Percentiles rank a stretch among this genome's conserved stretches.
Conservation (phyloP, 768 basidiomycete genomes). For the Boletus rubroflammeus region DNA sequence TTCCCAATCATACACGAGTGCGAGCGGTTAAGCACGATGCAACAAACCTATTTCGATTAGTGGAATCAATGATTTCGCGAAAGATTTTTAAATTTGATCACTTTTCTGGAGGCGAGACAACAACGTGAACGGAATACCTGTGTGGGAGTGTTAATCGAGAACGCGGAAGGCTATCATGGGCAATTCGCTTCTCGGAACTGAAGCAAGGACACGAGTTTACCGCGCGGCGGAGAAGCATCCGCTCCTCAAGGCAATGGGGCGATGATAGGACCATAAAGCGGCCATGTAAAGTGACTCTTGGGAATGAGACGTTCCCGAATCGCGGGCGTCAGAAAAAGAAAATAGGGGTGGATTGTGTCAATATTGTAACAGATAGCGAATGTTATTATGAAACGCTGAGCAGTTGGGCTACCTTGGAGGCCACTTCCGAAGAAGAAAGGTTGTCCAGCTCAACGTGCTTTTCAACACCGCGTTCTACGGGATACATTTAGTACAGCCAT, state of each 20-base stretch:
- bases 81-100: not conserved
- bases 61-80: not conserved
- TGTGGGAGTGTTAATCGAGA: not conserved
- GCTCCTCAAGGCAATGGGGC: conserved; percentile 21
- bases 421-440: conserved; percentile 67
- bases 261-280: conserved; percentile 4
- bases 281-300: not conserved
- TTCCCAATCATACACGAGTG: not conserved
- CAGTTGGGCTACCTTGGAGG: conserved; percentile 64
- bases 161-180: conserved; percentile 1
- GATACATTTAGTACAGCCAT: conserved; percentile 16
- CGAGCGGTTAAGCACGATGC: not conserved
- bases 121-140: conserved; percentile 1
- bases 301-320: not conserved
- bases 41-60: not conserved
- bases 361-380: conserved; percentile 1
- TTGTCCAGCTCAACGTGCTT: conserved; percentile 78
- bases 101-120: not conserved
- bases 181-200: conserved; percentile 5
- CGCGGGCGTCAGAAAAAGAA: not conserved
- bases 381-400: conserved; percentile 34
- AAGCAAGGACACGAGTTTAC: conserved; percentile 18
- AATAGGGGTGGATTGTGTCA: conserved; percentile 5
- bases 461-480: conserved; percentile 73
- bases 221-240: conserved; percentile 10